phyloP scores from a whole-genome alignment of 1,284 basidiomycete species.

The Leccinum subrobustum region DNA sequence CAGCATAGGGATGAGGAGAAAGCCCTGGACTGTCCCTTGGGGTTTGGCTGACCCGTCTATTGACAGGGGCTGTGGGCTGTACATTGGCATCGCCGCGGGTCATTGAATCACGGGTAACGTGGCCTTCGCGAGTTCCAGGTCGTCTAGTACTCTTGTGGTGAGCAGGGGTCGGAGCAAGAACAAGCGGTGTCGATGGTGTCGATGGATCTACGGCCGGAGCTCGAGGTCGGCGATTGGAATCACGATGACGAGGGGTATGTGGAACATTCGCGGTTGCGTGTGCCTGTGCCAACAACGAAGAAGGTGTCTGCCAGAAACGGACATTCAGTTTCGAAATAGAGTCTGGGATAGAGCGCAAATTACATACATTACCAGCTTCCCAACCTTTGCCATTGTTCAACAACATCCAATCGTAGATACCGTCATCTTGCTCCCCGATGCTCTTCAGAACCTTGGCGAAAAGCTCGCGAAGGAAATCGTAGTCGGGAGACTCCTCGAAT shows the following conservation, averaged over 20 bases:
- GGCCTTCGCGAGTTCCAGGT: conserved; percentile 43
- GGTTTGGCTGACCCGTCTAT: conserved; percentile 64
- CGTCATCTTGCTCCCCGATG: conserved; percentile 87
- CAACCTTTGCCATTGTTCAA: conserved; percentile 88
- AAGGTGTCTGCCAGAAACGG: conserved; percentile 39
- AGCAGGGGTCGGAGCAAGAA: conserved; percentile 60
- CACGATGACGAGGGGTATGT: conserved; percentile 55
- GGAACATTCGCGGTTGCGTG: conserved; percentile 51
- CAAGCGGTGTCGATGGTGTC: conserved; percentile 54
- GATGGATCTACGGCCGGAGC: conserved; percentile 41
- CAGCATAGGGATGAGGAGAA: conserved; percentile 67
- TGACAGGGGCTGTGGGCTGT: conserved; percentile 59
- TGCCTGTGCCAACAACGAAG: conserved; percentile 47
- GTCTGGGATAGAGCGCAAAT: conserved; percentile 6
- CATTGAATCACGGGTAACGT: conserved; percentile 43
- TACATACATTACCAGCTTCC: conserved; percentile 75
- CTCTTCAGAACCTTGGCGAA: conserved; percentile 93
- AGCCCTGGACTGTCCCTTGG: conserved; percentile 48
- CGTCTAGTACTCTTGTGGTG: conserved; percentile 59
- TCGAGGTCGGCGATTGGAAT: conserved; percentile 54
- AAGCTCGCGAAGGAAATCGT: conserved; percentile 94
- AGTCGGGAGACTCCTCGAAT: conserved; percentile 96
- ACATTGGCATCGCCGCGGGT: conserved; percentile 53
- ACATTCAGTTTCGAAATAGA: conserved; percentile 11
- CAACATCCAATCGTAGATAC: conserved; percentile 96